Evolutionary conservation across 1,139 yeast genomes (phyloP), one percentile per base, ranked within the genome.

Genomic region (Wickerhamiella infanticola): DNA sequence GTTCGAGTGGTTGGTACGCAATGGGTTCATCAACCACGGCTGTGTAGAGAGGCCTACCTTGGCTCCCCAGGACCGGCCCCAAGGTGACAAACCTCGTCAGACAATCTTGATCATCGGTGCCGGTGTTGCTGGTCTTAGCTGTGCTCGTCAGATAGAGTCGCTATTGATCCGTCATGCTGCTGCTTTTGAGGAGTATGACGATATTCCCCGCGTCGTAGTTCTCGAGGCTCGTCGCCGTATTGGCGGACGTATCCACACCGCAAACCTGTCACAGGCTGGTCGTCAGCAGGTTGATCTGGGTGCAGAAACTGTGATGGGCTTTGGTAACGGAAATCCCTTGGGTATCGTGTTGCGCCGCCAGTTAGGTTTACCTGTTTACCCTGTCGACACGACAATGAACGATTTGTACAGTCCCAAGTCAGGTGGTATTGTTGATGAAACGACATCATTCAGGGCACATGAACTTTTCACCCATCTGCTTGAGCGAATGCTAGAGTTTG

Each of bases 11-110:
- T 58, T 68, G 6, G 62, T 64, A 13, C 62, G 72, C 3, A 55
- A 63, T 47, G 72, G 72, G 3, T 65, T 65, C 52, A 67, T 68
- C 49, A 68, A 68, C 50, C 68, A 58, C 51, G 72, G 72, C 4
- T 68, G 70, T 48, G 55, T 66, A 13, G 46, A 46, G 8, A 43
- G 48, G 44, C 24, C 52, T 48, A 35, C 35, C 35, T 41, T 35
- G 24, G 41, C 37, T 24, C 36, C 11, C 24, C 29, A 29, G 18
- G 42, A 46, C 45, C 45, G 18, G 41, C 50, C 18, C 40, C 39
- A 39, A 11, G 48, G 41, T 53, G 60, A 40, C 7, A 62, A 60
- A 48, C 67, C 68, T 1, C 54, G 69, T 11, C 58, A 60, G 43
- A 63, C 68, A 1, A 57, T 68, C 38, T 64, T 63, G 1, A 56